Percentiles rank a stretch among this genome's conserved stretches.
Evolutionary conservation across 768 basidiomycete genomes (phyloP).

Genomic region (Mrakia frigida): DNA sequence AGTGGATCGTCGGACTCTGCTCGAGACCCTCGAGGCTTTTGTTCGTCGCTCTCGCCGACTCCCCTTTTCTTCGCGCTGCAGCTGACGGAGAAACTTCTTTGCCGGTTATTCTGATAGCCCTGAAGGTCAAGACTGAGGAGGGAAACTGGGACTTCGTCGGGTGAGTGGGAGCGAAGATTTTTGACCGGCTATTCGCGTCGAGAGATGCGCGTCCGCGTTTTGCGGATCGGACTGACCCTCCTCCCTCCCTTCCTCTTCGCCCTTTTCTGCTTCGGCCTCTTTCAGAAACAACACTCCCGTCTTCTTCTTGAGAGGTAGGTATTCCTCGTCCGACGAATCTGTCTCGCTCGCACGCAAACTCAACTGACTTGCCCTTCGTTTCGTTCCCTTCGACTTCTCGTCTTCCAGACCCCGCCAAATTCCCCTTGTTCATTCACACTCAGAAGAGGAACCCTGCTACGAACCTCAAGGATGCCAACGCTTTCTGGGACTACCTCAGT

Average conservation of each 20-base stretch:
- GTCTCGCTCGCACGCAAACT: neutral
- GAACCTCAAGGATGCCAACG: conserved; percentile 78
- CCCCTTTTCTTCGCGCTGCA: neutral
- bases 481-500: conserved; percentile 56
- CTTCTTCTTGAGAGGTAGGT: conserved; percentile 32
- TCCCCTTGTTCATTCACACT: conserved; percentile 51
- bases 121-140: conserved; percentile 49
- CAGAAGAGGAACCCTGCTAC: conserved; percentile 71
- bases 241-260: neutral
- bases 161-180: neutral
- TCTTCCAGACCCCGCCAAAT: conserved; percentile 43
- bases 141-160: conserved; percentile 49
- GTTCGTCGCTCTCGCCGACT: neutral
- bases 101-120: conserved; percentile 35
- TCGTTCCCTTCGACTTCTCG: no score
- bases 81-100: neutral
- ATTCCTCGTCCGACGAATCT: neutral
- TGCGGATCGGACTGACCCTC: neutral
- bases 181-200: no score
- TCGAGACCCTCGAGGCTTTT: conserved; percentile 36
- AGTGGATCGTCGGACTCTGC: conserved; percentile 48
- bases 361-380: no score
- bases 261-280: neutral
- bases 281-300: conserved; percentile 41
- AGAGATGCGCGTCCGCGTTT: no score